Base-by-base conservation (phyloP, 805 yeast species). In the Sungouiozyma intestinalis region DNA sequence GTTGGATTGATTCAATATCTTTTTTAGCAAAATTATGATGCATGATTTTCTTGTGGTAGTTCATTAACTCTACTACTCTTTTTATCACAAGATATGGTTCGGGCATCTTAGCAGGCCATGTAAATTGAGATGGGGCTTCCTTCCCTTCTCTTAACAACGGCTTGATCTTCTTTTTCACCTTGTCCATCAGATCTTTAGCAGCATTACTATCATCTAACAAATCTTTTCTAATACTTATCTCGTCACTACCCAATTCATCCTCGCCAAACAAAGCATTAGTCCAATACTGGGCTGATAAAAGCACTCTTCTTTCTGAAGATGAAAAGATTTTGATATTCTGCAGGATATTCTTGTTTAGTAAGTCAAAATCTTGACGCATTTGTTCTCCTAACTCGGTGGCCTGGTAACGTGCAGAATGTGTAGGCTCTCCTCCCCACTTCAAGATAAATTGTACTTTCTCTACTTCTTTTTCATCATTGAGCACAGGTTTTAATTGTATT, bases 361-460 rank as follows among this genome's bases (percentile, higher is more conserved):
- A 71, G 57, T 85, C 81, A 52, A 87, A 74, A 61, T 92, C 95
- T 59, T 90, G 95, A 55, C 98, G 79, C 67, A 84, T 74, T 63
- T 88, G 96, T 58, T 90, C 97, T 41, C 98, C 99, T 16, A 92
- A 76, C 62, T 92, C 99, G 21, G 81, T 74, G 1, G 96, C 94
- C 65, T 92, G 99, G 60, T 86, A 84, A 48, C 81, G 76, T 2
- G 97, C 97, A 9, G 97, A 87, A 62, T 92, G 99, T 1, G 99
- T 92, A 4, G 98, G 97, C 63, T 92, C 99, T 48, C 99, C 99
- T 53, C 98, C 98, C 98, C 98, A 92, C 61, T 92, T 92, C 53
- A 92, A 69, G 47, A 92, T 94, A 48, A 92, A 79, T 63, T 92
- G 98, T 18, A 90, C 97, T 59, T 92, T 92, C 50, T 90, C 97